These are phyloP conservation scores for Garcia nutans DNA, from an alignment of 345 rosid genomes.

Conservation along the genomic window DNA sequence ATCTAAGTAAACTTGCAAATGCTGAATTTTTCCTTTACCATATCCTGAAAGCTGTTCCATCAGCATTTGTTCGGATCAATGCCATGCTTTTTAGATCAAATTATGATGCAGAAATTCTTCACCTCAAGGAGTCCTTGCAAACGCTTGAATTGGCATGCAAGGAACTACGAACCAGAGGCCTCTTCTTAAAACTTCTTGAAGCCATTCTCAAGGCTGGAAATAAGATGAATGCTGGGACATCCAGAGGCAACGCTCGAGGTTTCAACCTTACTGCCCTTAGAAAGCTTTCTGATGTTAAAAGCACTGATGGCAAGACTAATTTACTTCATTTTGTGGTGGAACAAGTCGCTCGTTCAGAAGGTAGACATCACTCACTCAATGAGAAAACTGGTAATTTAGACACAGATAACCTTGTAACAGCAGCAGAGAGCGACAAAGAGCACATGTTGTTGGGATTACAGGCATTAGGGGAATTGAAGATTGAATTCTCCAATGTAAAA, in stretches of 20 bases:
- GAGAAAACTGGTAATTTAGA: conserved; percentile 8
- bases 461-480: conserved; percentile 41
- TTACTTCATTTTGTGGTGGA: conserved; percentile 82
- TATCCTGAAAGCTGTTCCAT: conserved; percentile 65
- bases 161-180: conserved; percentile 66
- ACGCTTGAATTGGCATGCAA: conserved; percentile 56
- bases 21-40: conserved; percentile 66
- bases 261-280: conserved; percentile 63
- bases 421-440: conserved; percentile 46
- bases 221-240: conserved; percentile 81
- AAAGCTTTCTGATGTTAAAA: conserved; percentile 70
- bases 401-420: conserved; percentile 19
- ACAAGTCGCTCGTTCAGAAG: conserved; percentile 67
- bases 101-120: conserved; percentile 57
- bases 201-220: conserved; percentile 89
- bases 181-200: conserved; percentile 74
- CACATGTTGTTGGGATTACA: conserved; percentile 53
- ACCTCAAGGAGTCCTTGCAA: conserved; percentile 54
- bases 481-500: conserved; percentile 58
- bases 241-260: conserved; percentile 82
- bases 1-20: conserved; percentile 50
- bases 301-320: conserved; percentile 74
- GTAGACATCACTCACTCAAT: conserved; percentile 39
- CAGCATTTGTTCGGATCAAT: conserved; percentile 58
- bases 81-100: conserved; percentile 67